phyloP scores from a whole-genome alignment of 2,329 filamentous ascomycete species.

The Aspergillus pseudoterreus region DNA sequence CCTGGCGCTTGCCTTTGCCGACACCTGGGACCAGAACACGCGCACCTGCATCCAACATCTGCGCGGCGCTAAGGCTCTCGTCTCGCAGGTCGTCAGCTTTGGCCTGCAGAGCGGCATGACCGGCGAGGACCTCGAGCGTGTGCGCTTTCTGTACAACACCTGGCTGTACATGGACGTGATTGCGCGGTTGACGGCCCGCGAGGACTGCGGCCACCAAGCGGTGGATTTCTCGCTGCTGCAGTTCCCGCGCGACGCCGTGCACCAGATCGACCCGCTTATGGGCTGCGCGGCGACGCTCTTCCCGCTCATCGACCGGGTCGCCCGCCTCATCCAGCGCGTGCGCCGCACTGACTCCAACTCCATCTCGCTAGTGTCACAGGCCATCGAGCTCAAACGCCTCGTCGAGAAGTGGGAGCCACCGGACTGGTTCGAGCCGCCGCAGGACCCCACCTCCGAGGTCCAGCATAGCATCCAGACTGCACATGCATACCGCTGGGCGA shows the following conservation, averaged over 20 bases:
- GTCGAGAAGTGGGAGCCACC: slow-evolving; percentile 62
- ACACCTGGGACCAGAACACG: slow-evolving; percentile 68
- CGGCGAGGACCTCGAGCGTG: slow-evolving; percentile 50
- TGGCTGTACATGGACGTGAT: slow-evolving; percentile 75
- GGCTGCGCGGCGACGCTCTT: slow-evolving; percentile 66
- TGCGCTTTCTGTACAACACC: slow-evolving; percentile 67
- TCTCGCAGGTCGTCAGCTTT: slow-evolving; percentile 56
- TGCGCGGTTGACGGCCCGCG: slow-evolving; percentile 61
- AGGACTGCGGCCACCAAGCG: slow-evolving; percentile 53
- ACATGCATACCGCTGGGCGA: slow-evolving; percentile 65
- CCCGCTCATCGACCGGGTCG: slow-evolving; percentile 63
- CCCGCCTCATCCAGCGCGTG: slow-evolving; percentile 62
- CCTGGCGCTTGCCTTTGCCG: slow-evolving; percentile 64
- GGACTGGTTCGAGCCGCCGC: slow-evolving; percentile 56
- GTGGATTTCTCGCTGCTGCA: slow-evolving; percentile 38
- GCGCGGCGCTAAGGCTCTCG: slow-evolving; percentile 61
- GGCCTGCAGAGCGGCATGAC: slow-evolving; percentile 31
- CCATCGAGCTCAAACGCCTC: slow-evolving; percentile 57
- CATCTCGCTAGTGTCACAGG: slow-evolving; percentile 59
- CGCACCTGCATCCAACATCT: slow-evolving; percentile 67
- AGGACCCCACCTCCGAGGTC: slow-evolving; percentile 60
- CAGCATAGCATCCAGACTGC: slow-evolving; percentile 65
- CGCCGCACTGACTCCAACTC: slow-evolving; percentile 54
- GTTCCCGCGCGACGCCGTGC: slow-evolving; percentile 42
- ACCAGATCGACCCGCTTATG: slow-evolving; percentile 67